Percentiles rank a stretch among this genome's conserved stretches.
phyloP scores from a whole-genome alignment of 139 green algal genomes.

The Picocystis salinarum region DNA sequence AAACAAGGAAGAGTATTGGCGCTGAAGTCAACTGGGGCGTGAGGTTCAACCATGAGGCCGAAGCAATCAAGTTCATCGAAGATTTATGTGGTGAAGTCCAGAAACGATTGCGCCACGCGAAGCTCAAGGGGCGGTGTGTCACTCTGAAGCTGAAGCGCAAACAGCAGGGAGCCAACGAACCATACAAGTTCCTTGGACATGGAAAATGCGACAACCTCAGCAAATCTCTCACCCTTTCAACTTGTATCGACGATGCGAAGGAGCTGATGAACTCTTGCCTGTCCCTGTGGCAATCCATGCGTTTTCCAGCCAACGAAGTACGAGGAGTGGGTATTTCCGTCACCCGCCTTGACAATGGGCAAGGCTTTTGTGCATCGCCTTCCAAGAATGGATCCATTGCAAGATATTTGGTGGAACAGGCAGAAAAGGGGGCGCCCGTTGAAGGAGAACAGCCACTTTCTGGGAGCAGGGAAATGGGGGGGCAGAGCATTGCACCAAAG shows the following conservation, averaged over 20 bases:
- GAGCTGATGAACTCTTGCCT: too few species aligned
- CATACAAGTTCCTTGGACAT: constrained; percentile 74
- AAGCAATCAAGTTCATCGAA: constrained; percentile 43
- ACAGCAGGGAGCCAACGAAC: constrained; percentile 41
- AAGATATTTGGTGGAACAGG: too few species aligned
- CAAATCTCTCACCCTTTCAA: constrained; percentile 16
- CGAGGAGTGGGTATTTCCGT: too few species aligned
- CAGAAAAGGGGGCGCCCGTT: too few species aligned
- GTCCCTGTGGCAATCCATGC: too few species aligned
- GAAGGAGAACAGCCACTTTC: too few species aligned
- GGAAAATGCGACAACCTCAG: constrained; percentile 68
- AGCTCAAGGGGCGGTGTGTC: constrained; percentile 51
- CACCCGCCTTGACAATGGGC: too few species aligned
- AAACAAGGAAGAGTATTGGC: constrained; percentile 40
- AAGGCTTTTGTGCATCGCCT: too few species aligned
- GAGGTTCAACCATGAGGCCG: constrained; percentile 34
- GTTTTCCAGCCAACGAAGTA: too few species aligned
- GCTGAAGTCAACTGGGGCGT: constrained; percentile 89
- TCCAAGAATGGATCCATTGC: too few species aligned
- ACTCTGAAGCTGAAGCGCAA: constrained; percentile 24
- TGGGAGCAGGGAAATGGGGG: too few species aligned
- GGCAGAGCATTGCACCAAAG: too few species aligned
- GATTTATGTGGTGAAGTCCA: constrained; percentile 19
- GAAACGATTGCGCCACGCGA: constrained; percentile 16
- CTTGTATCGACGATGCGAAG: constrained; percentile 6